Conservation (phyloP, 306 rosid species). For the Cucumis hystrix region DNA sequence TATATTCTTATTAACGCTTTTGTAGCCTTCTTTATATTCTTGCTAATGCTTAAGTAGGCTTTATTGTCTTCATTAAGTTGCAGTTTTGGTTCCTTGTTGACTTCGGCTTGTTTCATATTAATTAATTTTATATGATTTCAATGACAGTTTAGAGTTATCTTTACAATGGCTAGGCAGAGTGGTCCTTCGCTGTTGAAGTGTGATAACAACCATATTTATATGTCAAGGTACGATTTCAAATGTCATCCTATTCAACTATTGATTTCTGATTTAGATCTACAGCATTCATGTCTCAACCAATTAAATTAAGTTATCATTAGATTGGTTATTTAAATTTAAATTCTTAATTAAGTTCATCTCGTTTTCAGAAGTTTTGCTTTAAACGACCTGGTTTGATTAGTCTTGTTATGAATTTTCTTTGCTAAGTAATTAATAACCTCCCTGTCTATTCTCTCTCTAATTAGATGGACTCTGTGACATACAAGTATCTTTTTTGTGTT, state of each 20-base stretch:
- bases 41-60: not conserved
- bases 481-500: not conserved
- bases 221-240: not conserved
- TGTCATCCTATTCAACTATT: not conserved
- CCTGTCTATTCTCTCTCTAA: not conserved
- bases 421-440: not conserved
- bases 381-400: not conserved
- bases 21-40: not conserved
- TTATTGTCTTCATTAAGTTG: not conserved
- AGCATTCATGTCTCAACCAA: not conserved
- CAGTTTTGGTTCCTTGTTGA: slow-evolving; percentile 7
- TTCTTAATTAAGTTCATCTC: not conserved
- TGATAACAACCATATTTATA: not conserved
- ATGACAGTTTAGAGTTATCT: not conserved
- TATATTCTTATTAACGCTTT: not conserved
- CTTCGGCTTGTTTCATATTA: not conserved
- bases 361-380: not conserved
- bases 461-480: not conserved
- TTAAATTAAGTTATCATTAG: not conserved
- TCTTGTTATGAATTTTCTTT: not conserved
- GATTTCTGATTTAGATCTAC: not conserved
- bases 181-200: not conserved
- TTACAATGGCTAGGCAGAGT: not conserved
- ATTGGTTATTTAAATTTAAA: not conserved
- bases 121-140: not conserved